phyloP scores from a whole-genome alignment of 192 early-diverging fungal genomes.

The Backusella liffmaniae region DNA sequence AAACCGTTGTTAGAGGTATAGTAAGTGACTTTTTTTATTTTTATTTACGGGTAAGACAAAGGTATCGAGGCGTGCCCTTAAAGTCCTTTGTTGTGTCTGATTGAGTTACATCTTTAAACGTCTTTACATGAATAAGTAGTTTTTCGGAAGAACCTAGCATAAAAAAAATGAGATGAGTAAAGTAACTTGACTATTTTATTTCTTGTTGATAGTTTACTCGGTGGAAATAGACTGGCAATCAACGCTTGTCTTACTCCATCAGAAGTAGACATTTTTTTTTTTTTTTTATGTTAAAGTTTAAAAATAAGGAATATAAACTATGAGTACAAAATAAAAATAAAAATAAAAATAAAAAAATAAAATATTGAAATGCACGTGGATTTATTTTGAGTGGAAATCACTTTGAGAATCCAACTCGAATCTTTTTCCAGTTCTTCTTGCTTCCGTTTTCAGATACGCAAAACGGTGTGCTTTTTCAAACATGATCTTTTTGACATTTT shows the following conservation, averaged over 20 bases:
- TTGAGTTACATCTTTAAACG: constrained; percentile 47
- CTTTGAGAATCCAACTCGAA: neutral
- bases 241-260: constrained; percentile 25
- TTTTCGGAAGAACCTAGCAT: constrained; percentile 23
- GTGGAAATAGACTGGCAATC: constrained; percentile 19
- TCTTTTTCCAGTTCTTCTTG: neutral
- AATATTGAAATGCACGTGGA: neutral
- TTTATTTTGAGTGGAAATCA: neutral
- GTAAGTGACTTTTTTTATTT: neutral
- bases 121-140: constrained; percentile 46
- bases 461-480: neutral
- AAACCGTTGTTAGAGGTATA: neutral
- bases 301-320: neutral
- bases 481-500: neutral
- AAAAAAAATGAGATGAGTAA: neutral
- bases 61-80: constrained; percentile 51
- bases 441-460: neutral
- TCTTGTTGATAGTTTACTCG: neutral
- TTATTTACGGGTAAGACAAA: constrained; percentile 50
- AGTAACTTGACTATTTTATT: no score
- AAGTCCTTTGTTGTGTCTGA: constrained; percentile 35
- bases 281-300: neutral
- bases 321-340: neutral
- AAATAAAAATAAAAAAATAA: neutral
- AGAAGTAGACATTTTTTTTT: neutral